phyloP scores from a whole-genome alignment of 345 rosid genomes.

The Gossypium anomalum region DNA sequence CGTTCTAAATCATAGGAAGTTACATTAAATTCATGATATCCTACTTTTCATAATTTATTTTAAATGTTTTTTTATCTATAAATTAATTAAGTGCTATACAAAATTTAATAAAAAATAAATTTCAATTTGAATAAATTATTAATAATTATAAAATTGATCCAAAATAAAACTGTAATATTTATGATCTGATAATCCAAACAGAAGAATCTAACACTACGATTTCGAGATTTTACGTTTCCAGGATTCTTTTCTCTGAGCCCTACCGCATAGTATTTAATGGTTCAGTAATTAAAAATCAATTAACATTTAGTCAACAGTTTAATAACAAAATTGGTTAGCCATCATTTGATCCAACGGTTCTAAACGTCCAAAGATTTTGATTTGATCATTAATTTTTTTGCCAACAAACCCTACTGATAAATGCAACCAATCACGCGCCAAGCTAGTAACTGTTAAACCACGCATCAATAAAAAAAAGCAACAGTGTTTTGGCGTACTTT shows the following conservation, averaged over 20 bases:
- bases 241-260: not conserved
- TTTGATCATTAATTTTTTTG: not conserved
- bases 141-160: no score
- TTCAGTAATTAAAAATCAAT: not conserved
- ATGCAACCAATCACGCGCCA: not conserved
- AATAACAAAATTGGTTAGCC: not conserved
- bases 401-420: not conserved
- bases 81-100: not conserved
- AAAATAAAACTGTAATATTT: not conserved
- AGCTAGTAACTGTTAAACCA: not conserved
- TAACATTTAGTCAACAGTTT: not conserved
- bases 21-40: not conserved
- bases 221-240: not conserved
- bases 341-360: not conserved
- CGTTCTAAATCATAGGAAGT: not conserved
- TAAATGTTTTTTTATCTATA: not conserved
- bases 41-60: not conserved
- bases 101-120: no score
- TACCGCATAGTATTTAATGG: not conserved
- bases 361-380: not conserved
- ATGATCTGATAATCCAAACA: not conserved
- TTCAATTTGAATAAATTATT: no score
- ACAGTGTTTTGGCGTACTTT: constrained; percentile 1
- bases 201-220: not conserved
- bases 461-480: not conserved